Percentiles rank a stretch among this genome's conserved stretches.
Evolutionary conservation across 1,284 basidiomycete genomes (phyloP).

Genomic region (Rhodotorula sp.): DNA sequence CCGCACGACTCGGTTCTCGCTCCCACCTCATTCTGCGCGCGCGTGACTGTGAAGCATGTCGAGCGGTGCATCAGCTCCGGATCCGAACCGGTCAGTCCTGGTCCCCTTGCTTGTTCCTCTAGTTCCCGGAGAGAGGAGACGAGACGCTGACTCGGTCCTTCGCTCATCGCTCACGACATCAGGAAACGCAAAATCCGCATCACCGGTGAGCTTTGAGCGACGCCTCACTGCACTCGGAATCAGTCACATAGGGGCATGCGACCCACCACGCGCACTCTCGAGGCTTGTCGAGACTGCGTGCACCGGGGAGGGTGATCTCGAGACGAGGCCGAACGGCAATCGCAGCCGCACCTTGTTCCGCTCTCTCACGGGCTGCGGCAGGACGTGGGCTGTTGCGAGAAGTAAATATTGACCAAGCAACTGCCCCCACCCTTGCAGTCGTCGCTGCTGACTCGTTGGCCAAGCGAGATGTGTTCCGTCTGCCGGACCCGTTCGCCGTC

Average conservation of each 20-base stretch:
- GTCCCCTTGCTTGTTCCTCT: background rate
- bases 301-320: background rate
- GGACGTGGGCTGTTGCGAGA: background rate
- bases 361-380: background rate
- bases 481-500: conserved; percentile 91
- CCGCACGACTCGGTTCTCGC: background rate
- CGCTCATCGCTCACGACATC: background rate
- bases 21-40: background rate
- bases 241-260: background rate
- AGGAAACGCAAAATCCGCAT: conserved; percentile 30
- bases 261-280: background rate
- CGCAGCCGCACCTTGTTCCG: background rate
- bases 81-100: conserved; percentile 28
- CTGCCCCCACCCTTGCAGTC: conserved; percentile 54
- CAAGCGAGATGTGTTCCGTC: conserved; percentile 84
- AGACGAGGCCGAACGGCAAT: background rate
- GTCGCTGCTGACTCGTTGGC: conserved; percentile 84
- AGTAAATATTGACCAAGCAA: background rate
- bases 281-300: background rate
- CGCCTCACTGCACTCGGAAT: background rate
- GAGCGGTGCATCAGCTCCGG: conserved; percentile 35
- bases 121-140: background rate
- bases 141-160: conserved; percentile 1
- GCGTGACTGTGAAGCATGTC: conserved; percentile 18
- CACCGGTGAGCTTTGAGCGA: conserved; percentile 20